phyloP scores from a whole-genome alignment of 2,329 filamentous ascomycete species.

The Trichoderma sp. region DNA sequence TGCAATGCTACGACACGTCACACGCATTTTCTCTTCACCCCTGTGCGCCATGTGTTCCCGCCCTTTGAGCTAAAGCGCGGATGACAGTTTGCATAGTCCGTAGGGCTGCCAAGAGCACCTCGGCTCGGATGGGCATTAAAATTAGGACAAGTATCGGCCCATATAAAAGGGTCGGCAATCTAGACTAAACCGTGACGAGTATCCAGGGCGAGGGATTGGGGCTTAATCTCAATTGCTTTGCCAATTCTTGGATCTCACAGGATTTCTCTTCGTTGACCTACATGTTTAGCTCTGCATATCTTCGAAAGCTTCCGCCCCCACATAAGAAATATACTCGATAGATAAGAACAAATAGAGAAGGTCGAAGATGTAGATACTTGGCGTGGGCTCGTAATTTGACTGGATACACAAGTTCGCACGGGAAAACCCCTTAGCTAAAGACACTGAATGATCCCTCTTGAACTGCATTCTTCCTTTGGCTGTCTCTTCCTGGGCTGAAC shows the following conservation, averaged over 20 bases:
- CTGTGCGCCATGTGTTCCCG: conserved; percentile 12
- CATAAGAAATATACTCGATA: not conserved
- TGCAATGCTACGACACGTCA: not conserved
- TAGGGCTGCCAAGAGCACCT: conserved; percentile 19
- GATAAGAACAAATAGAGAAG: not conserved
- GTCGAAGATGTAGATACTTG: not conserved
- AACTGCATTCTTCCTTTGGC: not conserved
- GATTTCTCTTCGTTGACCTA: not conserved
- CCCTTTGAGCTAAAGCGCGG: conserved; percentile 4
- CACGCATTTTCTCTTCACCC: not conserved
- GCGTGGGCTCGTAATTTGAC: not conserved
- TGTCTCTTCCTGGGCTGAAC: not conserved
- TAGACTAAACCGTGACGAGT: conserved; percentile 18
- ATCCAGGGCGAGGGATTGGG: conserved; percentile 11
- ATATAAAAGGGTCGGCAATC: conserved; percentile 4
- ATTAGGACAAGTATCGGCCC: not conserved
- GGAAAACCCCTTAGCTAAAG: not conserved
- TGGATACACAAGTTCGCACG: not conserved
- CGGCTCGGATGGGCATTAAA: not conserved
- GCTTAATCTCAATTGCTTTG: not conserved
- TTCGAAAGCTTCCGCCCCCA: not conserved
- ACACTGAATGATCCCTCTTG: not conserved
- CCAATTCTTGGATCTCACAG: not conserved
- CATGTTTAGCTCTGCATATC: not conserved
- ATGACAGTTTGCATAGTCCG: conserved; percentile 5